Evolutionary conservation across 257 asterid genomes (phyloP).

Genomic region (Solanum commersonii): DNA sequence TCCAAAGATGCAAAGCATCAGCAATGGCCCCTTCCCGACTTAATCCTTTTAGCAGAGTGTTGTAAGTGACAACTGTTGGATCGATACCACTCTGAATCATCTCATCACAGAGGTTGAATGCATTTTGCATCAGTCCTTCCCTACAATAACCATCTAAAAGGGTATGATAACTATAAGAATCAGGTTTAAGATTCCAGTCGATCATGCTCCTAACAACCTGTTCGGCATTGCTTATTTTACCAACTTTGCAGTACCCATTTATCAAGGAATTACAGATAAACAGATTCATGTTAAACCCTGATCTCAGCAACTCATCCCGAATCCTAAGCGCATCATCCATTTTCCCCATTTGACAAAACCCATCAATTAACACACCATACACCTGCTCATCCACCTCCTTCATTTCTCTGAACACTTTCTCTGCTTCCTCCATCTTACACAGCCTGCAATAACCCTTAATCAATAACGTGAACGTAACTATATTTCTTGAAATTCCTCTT

Average conservation of each 20-base stretch:
- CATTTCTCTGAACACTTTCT: constrained; percentile 40
- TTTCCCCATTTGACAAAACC: constrained; percentile 70
- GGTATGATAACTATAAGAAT: constrained; percentile 65
- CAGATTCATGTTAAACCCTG: constrained; percentile 54
- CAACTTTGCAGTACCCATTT: constrained; percentile 69
- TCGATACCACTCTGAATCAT: constrained; percentile 52
- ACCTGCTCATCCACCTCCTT: constrained; percentile 60
- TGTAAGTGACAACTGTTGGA: constrained; percentile 63
- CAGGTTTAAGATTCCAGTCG: constrained; percentile 50
- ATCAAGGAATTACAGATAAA: constrained; percentile 63
- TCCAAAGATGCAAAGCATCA: constrained; percentile 77
- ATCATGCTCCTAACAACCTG: constrained; percentile 35
- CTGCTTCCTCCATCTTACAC: constrained; percentile 63
- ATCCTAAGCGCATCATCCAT: constrained; percentile 65
- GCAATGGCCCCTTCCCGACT: constrained; percentile 40
- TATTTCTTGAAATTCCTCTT: constrained; percentile 38
- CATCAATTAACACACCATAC: constrained; percentile 67
- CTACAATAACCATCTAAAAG: constrained; percentile 69
- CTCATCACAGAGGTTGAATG: constrained; percentile 53
- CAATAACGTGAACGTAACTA: constrained; percentile 60
- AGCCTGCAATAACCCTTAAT: constrained; percentile 66
- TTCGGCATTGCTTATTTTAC: constrained; percentile 52
- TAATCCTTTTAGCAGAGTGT: constrained; percentile 69
- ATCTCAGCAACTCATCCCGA: constrained; percentile 57
- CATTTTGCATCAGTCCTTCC: constrained; percentile 46